Conservation (phyloP, 2,329 filamentous ascomycete species). For the Samsoniella hepiali region DNA sequence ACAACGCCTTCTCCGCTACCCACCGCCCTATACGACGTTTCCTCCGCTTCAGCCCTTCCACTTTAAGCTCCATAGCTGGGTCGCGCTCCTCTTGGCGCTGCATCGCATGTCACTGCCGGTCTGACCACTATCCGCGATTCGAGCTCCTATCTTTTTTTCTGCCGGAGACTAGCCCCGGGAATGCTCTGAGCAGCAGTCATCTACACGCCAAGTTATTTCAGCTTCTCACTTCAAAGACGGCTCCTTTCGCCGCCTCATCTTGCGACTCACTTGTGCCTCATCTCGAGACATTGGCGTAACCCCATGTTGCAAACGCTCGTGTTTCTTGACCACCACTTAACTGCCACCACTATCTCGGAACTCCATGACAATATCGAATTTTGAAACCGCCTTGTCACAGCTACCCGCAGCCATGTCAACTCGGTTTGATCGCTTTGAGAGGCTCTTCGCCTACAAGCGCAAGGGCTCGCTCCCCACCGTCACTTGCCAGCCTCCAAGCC, state of each 20-base stretch:
- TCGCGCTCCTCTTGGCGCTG: constrained; percentile 3
- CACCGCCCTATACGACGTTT: background rate
- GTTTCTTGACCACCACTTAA: background rate
- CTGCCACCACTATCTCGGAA: background rate
- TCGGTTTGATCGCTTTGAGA: constrained; percentile 49
- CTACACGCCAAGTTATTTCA: background rate
- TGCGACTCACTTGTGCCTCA: constrained; percentile 14
- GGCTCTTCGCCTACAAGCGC: constrained; percentile 48
- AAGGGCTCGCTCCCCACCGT: constrained; percentile 30
- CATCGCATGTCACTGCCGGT: constrained; percentile 13
- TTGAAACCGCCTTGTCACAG: background rate
- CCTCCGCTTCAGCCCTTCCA: constrained; percentile 4
- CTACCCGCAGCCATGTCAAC: constrained; percentile 43
- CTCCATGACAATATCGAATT: background rate
- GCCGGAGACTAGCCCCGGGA: background rate
- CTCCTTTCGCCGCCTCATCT: background rate
- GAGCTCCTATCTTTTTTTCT: background rate
- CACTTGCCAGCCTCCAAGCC: constrained; percentile 25
- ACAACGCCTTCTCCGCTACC: background rate
- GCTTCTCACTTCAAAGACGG: background rate
- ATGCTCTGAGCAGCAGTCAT: background rate
- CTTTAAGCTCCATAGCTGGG: background rate
- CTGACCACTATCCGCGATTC: constrained; percentile 7
- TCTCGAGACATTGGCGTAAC: constrained; percentile 11
- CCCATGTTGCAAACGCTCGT: constrained; percentile 15